Evolutionary conservation across 2,329 filamentous ascomycete species (phyloP), one percentile per base, ranked within the genome.

Genomic region (Sporothrix schenckii): DNA sequence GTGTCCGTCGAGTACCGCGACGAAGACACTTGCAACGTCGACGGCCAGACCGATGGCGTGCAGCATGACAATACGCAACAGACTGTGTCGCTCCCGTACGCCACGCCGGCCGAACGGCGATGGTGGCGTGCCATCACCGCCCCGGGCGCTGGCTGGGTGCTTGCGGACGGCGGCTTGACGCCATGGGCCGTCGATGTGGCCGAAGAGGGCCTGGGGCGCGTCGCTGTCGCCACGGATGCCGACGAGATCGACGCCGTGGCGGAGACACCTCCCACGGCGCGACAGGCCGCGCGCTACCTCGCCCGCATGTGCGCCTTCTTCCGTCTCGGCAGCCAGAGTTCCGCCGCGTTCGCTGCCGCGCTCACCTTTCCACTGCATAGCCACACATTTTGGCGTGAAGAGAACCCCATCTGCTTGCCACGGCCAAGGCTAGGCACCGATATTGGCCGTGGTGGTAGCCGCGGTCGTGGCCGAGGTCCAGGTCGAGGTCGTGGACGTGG

Each of bases 251-350:
- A 54, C 27, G 6, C 34, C 34, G 6, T 7, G 21, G 19, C 39
- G 50, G 41, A 19, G 60, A 67, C n/a, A 54, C 68, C 71, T 2
- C 69, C 71, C 30, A 69, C 69, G 49, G 66, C 71, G 27, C 47
- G 53, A 5, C 60, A 68, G 56, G 66, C 71, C 44, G 66, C 69
- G 3, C 39, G 11, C 14, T 72, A 72, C 54, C 61, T 72, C 30
- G 66, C 58, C 24, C 69, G 71, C 30, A 41, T 72, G n/a, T 72
- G 69, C 52, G 52, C 21, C 9, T 52, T 61, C 41, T 72, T 58
- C 50, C 44, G 50, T 13, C 71, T 72, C 34, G 66, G 69, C 16
- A 27, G 47, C 60, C 69, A 72, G 47, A 67, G 67, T 44, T 67
- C 69, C 10, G 69, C 67, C 24, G 71, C 67, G n/a, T 67, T 72